phyloP scores from a whole-genome alignment of 257 asterid species.

The Fraxinus excelsior region DNA sequence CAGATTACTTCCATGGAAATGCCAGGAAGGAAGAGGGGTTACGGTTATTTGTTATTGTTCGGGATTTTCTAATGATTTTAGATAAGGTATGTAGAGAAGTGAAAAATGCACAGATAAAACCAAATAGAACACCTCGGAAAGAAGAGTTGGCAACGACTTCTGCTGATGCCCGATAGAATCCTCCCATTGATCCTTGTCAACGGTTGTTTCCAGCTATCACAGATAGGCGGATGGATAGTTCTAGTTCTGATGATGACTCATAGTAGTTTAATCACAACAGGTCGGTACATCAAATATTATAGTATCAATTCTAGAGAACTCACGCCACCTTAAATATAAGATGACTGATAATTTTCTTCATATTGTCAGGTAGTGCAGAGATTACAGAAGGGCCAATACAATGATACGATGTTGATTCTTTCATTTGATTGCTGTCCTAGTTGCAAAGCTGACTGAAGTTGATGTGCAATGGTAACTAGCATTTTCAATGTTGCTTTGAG shows the following conservation, averaged over 20 bases:
- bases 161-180: conserved; percentile 10
- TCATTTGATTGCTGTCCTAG: background rate
- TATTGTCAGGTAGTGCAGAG: background rate
- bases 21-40: conserved; percentile 53
- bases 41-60: conserved; percentile 46
- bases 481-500: background rate
- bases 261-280: background rate
- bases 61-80: conserved; percentile 45
- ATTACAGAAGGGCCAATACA: background rate
- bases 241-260: conserved; percentile 47
- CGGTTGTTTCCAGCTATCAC: conserved; percentile 39
- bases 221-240: conserved; percentile 39
- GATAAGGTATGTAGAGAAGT: conserved; percentile 53
- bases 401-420: background rate
- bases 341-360: background rate
- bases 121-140: background rate
- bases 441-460: background rate
- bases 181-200: conserved; percentile 19
- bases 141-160: background rate
- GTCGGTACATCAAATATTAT: background rate
- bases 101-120: conserved; percentile 11
- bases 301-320: background rate
- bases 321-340: background rate
- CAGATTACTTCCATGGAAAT: conserved; percentile 56
- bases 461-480: background rate